Evolutionary conservation across 345 rosid genomes (phyloP).

Genomic region (Pistacia atlantica): DNA sequence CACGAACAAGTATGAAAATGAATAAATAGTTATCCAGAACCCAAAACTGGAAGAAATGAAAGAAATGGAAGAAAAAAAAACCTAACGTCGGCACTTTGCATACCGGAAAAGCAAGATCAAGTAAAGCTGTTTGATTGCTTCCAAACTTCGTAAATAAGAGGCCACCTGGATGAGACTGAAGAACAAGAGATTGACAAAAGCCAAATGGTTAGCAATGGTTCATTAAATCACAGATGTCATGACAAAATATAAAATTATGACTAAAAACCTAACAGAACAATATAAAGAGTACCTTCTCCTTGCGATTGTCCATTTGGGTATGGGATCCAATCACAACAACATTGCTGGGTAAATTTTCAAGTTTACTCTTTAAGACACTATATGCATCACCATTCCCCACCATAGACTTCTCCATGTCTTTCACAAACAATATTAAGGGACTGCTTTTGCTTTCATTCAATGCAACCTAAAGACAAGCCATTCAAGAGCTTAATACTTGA

Average conservation of each 20-base stretch:
- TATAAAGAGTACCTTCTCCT: constrained; percentile 65
- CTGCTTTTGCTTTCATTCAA: constrained; percentile 63
- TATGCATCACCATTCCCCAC: constrained; percentile 74
- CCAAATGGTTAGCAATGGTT: not conserved
- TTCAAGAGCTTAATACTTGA: not conserved
- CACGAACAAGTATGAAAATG: not conserved
- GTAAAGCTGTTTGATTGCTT: constrained; percentile 85
- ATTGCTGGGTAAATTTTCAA: constrained; percentile 75
- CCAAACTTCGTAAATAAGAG: constrained; percentile 94
- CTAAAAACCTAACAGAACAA: not conserved
- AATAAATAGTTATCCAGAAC: not conserved
- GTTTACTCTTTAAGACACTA: constrained; percentile 65
- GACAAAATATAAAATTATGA: not conserved
- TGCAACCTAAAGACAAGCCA: constrained; percentile 59
- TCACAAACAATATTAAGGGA: constrained; percentile 79
- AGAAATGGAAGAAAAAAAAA: not conserved
- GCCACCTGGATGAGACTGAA: constrained; percentile 93
- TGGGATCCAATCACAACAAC: constrained; percentile 91
- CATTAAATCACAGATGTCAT: not conserved
- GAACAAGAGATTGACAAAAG: constrained; percentile 14
- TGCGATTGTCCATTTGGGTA: constrained; percentile 84
- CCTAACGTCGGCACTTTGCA: constrained; percentile 8
- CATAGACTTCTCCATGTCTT: constrained; percentile 89
- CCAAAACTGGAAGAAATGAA: not conserved
- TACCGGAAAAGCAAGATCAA: constrained; percentile 96